Evolutionary conservation across 192 early-diverging fungal species (phyloP), one percentile per base, ranked within the genome.

Genomic region (Rhizophagus clarus): DNA sequence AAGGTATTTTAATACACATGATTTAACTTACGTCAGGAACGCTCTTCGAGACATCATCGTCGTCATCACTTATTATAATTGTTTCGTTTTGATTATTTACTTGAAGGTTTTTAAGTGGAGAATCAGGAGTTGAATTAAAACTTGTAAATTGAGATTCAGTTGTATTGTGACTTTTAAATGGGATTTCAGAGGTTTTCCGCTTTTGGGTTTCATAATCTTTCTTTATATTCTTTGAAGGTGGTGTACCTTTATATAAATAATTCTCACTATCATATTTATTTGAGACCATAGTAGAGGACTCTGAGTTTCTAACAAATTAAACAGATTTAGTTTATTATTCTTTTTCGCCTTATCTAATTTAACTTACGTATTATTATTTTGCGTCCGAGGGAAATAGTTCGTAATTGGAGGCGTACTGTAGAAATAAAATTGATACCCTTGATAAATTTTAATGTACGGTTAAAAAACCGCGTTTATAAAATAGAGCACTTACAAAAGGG

Each of bases 11-110:
- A 56, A 74, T 24, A 74, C 17, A n/a, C 17, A 28, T 47, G 1
- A 60, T 26, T 12, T 56, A 7, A 51, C 51, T 26, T 51, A 74
- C 72, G 17, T 47, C 72, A 3, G 72, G 72, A 74, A 74, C 26
- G n/a, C 49, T 56, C 28, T 74, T 47, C 17, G 49, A 15, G 9
- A 51, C 45, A 51, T 73, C 72, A 12, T 74, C 72, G 28, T 74
- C 72, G 22, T 71, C 69, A 56, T 56, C 51, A 56, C 51, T 56
- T 56, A 56, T 22, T 17, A 6, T 22, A 56, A 56, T 22, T 22
- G 20, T 6, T 7, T 22, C 20, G 5, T 20, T 56, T 22, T 22
- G 15, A 22, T 56, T 56, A 56, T 56, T 56, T 6, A 20, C 51
- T 56, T 17, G 51, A 22, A 10, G 20, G 20, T 22, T 56, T 56